Evolutionary conservation across 352 stramenopile genomes (phyloP), one percentile per base, ranked within the genome.

Genomic region (Thraustochytrium striatum): DNA sequence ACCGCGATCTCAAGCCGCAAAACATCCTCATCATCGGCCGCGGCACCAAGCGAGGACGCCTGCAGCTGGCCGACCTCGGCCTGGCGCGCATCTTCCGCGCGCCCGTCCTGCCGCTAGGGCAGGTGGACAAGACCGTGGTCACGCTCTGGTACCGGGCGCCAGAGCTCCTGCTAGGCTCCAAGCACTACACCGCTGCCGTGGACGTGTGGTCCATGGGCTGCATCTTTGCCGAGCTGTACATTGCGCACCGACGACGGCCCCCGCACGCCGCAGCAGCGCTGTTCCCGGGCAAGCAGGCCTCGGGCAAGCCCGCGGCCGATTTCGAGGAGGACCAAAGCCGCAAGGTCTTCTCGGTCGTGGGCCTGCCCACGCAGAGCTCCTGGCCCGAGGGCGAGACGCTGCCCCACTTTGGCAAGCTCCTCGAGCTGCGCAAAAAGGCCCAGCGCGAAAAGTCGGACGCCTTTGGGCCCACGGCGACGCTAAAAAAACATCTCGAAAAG

Each of bases 1-100:
- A 99, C 85, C 90, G 95, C 41, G 95, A 99, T 83, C 88, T 99
- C 81, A 99, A 99, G 87, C 94, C 95, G 25, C 94, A 98, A 83
- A 85, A 86, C 41, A 85, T 86, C 25, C 79, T 87, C 8, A 84
- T 82, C 69, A 47, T 72, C 43, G 57, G 36, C 25, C 61, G 81
- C 28, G 72, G 58, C 25, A 35, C 39, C 16, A 82, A 82, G 9
- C 30, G 25, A 68, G 61, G 72, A 8, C 36, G n/a, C 21, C 47
- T 81, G 36, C 72, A 81, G 62, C 72, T 81, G 13, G 72, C 72
- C 7, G 72, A 81, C 30, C 25, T 81, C 25, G 72, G 72, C 21
- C 57, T 82, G 8, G 73, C 73, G 32, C 73, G 73, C 25, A 3
- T 81, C 47, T 70, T 81, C 30, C 58, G 33, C n/a, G 68, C 21